A percentile compares a stretch with the other conserved stretches of the same genome.
These are phyloP conservation scores for Lasiosphaeria miniovina DNA, from an alignment of 495 filamentous ascomycete genomes.

Conservation along the genomic window DNA sequence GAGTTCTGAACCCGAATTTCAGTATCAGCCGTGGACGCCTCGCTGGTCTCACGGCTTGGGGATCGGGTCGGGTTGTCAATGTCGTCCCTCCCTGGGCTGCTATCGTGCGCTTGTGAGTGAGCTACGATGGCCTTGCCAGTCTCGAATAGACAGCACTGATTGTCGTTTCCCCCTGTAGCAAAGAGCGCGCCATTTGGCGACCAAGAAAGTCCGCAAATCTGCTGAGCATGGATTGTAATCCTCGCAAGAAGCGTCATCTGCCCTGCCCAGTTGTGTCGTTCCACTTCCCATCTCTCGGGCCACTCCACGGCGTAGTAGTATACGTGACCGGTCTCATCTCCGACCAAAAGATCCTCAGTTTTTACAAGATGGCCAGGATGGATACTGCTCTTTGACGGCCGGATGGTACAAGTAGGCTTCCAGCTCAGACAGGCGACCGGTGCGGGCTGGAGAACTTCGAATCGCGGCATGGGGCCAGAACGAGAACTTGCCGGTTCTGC, in stretches of 20 bases:
- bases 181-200: conserved; percentile 72
- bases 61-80: neutral
- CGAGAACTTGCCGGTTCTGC: conserved; percentile 7
- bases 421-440: conserved; percentile 76
- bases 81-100: conserved; percentile 5
- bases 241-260: conserved; percentile 72
- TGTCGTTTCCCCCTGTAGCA: conserved; percentile 91
- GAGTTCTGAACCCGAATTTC: conserved; percentile 7
- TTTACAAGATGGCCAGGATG: conserved; percentile 40
- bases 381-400: conserved; percentile 36
- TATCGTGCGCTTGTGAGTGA: neutral
- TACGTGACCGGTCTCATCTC: conserved; percentile 80
- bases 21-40: conserved; percentile 12
- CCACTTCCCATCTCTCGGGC: conserved; percentile 59
- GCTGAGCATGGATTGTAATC: conserved; percentile 78
- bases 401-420: conserved; percentile 47
- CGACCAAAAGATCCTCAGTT: conserved; percentile 81
- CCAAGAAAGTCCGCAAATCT: conserved; percentile 92
- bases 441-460: conserved; percentile 66
- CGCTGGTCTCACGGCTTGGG: conserved; percentile 1
- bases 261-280: conserved; percentile 65
- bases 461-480: conserved; percentile 50
- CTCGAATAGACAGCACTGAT: conserved; percentile 79
- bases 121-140: conserved; percentile 53
- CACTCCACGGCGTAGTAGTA: conserved; percentile 92